phyloP scores from a whole-genome alignment of 495 filamentous ascomycete species.

The Aspergillus cavernicola region DNA sequence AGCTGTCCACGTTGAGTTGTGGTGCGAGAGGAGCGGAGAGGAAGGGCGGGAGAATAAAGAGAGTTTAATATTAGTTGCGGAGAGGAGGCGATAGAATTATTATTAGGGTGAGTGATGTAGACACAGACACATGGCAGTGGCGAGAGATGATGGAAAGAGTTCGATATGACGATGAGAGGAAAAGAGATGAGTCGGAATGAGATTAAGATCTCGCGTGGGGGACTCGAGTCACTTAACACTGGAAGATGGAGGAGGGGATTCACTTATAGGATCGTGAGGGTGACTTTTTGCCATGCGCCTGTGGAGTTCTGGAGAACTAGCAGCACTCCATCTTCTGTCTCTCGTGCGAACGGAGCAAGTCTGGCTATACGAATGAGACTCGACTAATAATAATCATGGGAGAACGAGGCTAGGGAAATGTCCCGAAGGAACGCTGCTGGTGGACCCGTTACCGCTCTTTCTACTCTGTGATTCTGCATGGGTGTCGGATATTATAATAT shows the following conservation, averaged over 20 bases:
- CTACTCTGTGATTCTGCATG: background rate
- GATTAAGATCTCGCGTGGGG: too few species aligned
- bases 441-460: conserved; percentile 17
- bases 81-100: conserved; percentile 9
- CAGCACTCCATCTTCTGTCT: too few species aligned
- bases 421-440: conserved; percentile 21
- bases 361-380: conserved; percentile 2
- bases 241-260: background rate
- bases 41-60: background rate
- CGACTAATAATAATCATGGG: conserved; percentile 9
- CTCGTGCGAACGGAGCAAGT: conserved; percentile 5
- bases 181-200: background rate
- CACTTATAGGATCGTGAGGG: background rate
- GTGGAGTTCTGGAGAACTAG: background rate
- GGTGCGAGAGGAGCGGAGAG: background rate
- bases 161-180: conserved; percentile 16
- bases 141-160: conserved; percentile 12
- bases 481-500: background rate
- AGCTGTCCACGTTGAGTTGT: background rate
- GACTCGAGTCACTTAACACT: too few species aligned
- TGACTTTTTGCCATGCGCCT: conserved; percentile 18
- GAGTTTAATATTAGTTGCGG: conserved; percentile 2
- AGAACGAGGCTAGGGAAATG: conserved; percentile 18
- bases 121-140: conserved; percentile 21
- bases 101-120: conserved; percentile 8